Base-by-base conservation (phyloP, 2,329 filamentous ascomycete species). In the Niveomyces coronatus region DNA sequence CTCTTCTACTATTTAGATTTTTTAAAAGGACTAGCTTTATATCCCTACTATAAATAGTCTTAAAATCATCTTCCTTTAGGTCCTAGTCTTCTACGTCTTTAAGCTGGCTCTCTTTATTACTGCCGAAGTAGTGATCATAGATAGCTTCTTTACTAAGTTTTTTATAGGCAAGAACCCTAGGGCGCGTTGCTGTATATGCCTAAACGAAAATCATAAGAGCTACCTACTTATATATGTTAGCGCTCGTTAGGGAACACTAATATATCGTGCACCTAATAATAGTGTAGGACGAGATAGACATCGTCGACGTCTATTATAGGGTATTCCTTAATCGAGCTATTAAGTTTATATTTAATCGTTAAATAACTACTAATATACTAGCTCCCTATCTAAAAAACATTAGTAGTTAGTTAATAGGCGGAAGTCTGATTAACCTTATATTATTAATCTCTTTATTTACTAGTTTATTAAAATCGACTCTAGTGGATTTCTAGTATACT, bases 51-150 rank as follows among this genome's bases (percentile, higher is more conserved):
- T 10, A 22, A 14, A 39, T 39, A 11, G 29, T 39, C 22, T 39
- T 39, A 29, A 39, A 39, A 23, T 39, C 37, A n/a, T 28, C 28
- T 23, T 33, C 29, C 22, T 39, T 39, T 11, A 20, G 30, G 14
- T 39, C 19, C 30, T 7, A 32, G 32, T 24, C 14, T 16, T 33
- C 23, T 16, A 10, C 4, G 4, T 39, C 22, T 19, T 4, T 9
- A 10, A 15, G 5, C 15, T 32, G 6, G 9, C 19, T 17, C 8
- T 39, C 20, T n/a, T n/a, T n/a, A n/a, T 32, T 15, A 27, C 13
- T 26, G 22, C 30, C 29, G 30, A 39, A 39, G 19, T 32, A 33
- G 22, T 39, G 19, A 33, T 39, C 29, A 18, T 33, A 20, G 20
- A 38, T 38, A 14, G 28, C 28, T 30, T 30, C 15, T 30, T 30